Percentiles rank a stretch among this genome's conserved stretches.
Conservation (phyloP, 257 asterid species). For the Capsicum rhomboideum region DNA sequence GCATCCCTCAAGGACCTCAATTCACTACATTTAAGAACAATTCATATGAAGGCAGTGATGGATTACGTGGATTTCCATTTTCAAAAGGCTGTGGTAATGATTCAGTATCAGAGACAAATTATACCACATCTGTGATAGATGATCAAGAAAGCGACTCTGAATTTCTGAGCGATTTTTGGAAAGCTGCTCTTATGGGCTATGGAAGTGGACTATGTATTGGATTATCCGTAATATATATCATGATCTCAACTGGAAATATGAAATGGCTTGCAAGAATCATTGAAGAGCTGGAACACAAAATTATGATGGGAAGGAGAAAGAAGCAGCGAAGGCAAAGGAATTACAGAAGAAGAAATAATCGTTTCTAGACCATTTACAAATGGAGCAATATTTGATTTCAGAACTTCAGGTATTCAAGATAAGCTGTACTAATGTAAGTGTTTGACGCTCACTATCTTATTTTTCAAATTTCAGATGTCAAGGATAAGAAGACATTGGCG, state of each 20-base stretch:
- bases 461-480: too few relatives aligned
- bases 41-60: neutral
- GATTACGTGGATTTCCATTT: neutral
- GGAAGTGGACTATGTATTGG: neutral
- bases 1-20: too few relatives aligned
- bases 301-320: neutral
- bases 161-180: neutral
- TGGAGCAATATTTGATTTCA: too few relatives aligned
- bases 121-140: neutral
- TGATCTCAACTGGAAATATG: neutral
- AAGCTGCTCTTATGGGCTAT: neutral
- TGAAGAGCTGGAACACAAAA: neutral
- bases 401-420: too few relatives aligned
- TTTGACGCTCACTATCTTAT: too few relatives aligned
- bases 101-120: accelerated
- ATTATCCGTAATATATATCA: neutral
- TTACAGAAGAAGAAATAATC: too few relatives aligned
- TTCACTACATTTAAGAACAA: too few relatives aligned
- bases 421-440: too few relatives aligned
- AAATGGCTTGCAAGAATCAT: neutral
- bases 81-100: neutral
- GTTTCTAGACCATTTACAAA: too few relatives aligned
- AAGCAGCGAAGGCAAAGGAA: too few relatives aligned
- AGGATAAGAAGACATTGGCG: too few relatives aligned
- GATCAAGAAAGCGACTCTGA: neutral